Evolutionary conservation across 1,284 basidiomycete genomes (phyloP).

Genomic region (Pseudozyma hubeiensis): DNA sequence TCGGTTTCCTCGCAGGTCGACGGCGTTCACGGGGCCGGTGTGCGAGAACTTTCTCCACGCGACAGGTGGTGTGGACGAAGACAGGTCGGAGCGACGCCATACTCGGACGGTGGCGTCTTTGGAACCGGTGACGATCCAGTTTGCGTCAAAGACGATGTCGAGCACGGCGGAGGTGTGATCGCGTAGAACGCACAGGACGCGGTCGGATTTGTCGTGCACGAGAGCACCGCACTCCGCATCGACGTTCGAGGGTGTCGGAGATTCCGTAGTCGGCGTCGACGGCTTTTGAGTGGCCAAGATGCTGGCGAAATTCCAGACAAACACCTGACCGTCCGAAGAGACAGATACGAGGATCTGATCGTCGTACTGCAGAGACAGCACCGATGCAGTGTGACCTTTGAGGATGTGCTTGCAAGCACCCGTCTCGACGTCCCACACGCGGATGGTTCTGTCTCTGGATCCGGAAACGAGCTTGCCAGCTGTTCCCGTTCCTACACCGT

Average conservation of each 20-base stretch:
- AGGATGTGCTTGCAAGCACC: constrained; percentile 46
- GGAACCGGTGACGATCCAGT: constrained; percentile 54
- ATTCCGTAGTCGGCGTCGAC: neutral
- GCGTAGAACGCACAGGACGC: constrained; percentile 29
- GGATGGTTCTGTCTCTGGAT: constrained; percentile 53
- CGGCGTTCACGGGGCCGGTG: constrained; percentile 47
- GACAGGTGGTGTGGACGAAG: constrained; percentile 4
- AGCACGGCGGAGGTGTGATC: constrained; percentile 49
- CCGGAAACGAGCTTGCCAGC: constrained; percentile 51
- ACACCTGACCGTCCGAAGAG: constrained; percentile 50
- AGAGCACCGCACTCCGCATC: constrained; percentile 18
- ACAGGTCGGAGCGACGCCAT: constrained; percentile 38
- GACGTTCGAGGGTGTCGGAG: neutral
- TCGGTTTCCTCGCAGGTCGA: constrained; percentile 33
- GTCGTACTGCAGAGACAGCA: constrained; percentile 59
- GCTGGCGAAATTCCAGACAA: constrained; percentile 55
- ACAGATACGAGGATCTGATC: constrained; percentile 54
- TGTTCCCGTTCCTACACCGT: constrained; percentile 44
- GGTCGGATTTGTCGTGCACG: constrained; percentile 19
- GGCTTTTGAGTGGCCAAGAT: constrained; percentile 16
- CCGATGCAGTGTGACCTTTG: constrained; percentile 52
- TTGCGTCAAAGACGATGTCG: constrained; percentile 47
- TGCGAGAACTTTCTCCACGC: constrained; percentile 35
- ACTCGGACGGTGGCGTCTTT: constrained; percentile 58
- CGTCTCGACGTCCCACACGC: constrained; percentile 57